Percentiles rank a stretch among this genome's conserved stretches.
phyloP scores from a whole-genome alignment of 371 early-diverging fungal species.

The Scutellospora calospora region DNA sequence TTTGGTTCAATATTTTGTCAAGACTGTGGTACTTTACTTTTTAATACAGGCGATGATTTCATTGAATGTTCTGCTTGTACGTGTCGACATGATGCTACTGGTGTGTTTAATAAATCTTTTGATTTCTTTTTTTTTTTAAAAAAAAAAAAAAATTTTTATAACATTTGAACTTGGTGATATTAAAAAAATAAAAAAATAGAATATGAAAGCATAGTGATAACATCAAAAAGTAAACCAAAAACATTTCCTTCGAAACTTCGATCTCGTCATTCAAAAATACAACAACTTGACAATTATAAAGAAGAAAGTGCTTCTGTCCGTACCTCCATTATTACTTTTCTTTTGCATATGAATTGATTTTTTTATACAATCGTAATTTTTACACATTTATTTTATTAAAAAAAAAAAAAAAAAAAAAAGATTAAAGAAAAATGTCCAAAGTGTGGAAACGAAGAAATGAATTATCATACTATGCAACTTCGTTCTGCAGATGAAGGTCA shows the following conservation, averaged over 20 bases:
- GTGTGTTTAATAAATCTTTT: not conserved
- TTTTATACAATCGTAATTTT: no score
- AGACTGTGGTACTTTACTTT: not conserved
- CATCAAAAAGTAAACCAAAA: conserved; percentile 74
- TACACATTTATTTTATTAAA: not conserved
- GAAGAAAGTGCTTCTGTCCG: conserved; percentile 80
- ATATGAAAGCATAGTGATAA: conserved; percentile 83
- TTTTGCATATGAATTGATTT: not conserved
- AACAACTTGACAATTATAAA: conserved; percentile 62
- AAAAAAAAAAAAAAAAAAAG: conserved; percentile 48
- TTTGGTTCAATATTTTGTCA: conserved; percentile 26
- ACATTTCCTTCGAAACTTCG: conserved; percentile 86
- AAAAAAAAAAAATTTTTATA: not conserved
- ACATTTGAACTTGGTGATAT: not conserved
- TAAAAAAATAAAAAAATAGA: conserved; percentile 50
- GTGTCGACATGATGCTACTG: not conserved
- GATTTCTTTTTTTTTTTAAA: not conserved
- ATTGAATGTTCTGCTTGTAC: not conserved
- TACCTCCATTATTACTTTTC: conserved; percentile 10
- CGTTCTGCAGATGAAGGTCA: conserved; percentile 99
- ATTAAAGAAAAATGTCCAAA: conserved; percentile 98
- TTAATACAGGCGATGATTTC: conserved; percentile 7
- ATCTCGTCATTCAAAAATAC: conserved; percentile 74
- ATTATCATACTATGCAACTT: conserved; percentile 98
- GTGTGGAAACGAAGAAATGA: conserved; percentile 94